Conservation (phyloP, 1,139 yeast species). For the Debaryomycetaceae sp. region DNA sequence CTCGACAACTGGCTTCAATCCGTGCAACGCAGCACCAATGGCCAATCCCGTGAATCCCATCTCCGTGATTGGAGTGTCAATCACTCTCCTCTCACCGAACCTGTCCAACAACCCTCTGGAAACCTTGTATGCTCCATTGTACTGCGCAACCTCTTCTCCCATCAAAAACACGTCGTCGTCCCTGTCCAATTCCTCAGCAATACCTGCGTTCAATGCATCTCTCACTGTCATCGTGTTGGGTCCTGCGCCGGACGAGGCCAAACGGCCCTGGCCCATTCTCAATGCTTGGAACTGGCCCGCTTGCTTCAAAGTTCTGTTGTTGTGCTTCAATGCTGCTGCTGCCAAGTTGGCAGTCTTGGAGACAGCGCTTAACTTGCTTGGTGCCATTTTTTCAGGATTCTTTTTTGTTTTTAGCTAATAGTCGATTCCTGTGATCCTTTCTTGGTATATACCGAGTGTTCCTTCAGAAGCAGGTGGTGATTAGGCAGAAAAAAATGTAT, state of each 20-base stretch:
- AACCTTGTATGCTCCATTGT: constrained; percentile 98
- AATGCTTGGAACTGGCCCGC: constrained; percentile 36
- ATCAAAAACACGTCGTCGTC: constrained; percentile 91
- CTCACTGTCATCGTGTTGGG: constrained; percentile 83
- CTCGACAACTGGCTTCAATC: constrained; percentile 95
- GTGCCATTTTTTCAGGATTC: constrained; percentile 16
- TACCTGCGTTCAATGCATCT: constrained; percentile 92
- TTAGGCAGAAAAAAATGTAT: background rate
- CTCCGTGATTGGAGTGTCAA: constrained; percentile 98
- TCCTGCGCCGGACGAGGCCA: constrained; percentile 49
- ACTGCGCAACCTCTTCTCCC: constrained; percentile 99
- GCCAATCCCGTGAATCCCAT: constrained; percentile 99
- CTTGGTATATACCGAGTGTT: background rate
- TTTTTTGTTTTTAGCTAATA: background rate
- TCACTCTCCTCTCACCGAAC: constrained; percentile 93
- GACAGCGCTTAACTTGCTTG: constrained; percentile 34
- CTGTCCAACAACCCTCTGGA: constrained; percentile 94
- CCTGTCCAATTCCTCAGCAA: constrained; percentile 96
- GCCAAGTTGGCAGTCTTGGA: constrained; percentile 50
- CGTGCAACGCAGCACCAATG: constrained; percentile 96
- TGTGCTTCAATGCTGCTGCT: constrained; percentile 33
- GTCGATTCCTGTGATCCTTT: background rate
- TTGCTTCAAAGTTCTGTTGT: constrained; percentile 19
- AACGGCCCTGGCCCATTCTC: constrained; percentile 38
- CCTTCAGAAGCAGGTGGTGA: background rate